A percentile compares a stretch with the other conserved stretches of the same genome.
Evolutionary conservation across 441 rosid genomes (phyloP).

Genomic region (Populus tomentosa): DNA sequence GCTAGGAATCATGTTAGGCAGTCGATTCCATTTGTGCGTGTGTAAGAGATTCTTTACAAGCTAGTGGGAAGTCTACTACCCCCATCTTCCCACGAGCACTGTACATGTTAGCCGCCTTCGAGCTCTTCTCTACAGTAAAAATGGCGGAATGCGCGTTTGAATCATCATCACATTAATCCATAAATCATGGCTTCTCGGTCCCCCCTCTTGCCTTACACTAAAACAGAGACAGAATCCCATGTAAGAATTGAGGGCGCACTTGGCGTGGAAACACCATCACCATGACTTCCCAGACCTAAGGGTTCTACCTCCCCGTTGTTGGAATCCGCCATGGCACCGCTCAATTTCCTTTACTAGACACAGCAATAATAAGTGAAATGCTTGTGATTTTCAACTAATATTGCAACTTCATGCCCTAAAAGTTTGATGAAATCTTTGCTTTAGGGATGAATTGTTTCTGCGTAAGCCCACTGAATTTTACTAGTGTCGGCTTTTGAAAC

Average conservation of each 20-base stretch:
- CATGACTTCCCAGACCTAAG: neutral
- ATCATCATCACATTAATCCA: neutral
- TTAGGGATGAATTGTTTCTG: conserved; percentile 9
- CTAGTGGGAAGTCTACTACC: conserved; percentile 30
- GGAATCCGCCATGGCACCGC: neutral
- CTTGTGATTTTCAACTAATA: neutral
- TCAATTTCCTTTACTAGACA: neutral
- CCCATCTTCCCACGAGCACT: conserved; percentile 22
- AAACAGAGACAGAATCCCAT: neutral
- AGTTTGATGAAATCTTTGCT: neutral
- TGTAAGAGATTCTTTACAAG: conserved; percentile 1
- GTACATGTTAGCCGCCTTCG: neutral
- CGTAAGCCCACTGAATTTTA: conserved; percentile 24
- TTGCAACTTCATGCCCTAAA: neutral
- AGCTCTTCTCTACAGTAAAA: neutral
- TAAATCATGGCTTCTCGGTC: neutral
- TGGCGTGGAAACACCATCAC: neutral
- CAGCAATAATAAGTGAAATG: neutral
- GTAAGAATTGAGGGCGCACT: neutral
- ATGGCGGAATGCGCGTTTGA: neutral
- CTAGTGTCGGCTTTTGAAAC: neutral
- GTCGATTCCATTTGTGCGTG: conserved; percentile 13
- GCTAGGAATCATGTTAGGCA: conserved; percentile 13
- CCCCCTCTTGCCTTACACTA: neutral
- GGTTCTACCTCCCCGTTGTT: neutral